phyloP scores from a whole-genome alignment of 2,329 filamentous ascomycete genomes.

The Madurella mycetomatis region DNA sequence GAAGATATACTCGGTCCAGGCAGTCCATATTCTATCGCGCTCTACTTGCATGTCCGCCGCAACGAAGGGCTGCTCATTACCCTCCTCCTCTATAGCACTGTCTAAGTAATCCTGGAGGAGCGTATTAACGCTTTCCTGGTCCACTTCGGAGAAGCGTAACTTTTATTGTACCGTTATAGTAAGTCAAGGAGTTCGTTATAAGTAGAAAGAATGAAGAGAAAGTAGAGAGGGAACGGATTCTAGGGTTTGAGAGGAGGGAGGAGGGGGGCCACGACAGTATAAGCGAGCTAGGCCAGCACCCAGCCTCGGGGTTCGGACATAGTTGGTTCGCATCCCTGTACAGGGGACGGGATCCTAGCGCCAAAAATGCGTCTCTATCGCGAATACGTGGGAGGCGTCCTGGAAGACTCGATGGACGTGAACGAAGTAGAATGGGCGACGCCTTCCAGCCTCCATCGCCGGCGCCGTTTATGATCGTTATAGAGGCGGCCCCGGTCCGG shows the following conservation, averaged over 20 bases:
- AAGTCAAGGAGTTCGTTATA: constrained; percentile 1
- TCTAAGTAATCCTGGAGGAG: constrained; percentile 7
- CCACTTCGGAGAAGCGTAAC: constrained; percentile 10
- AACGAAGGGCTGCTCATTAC: constrained; percentile 13
- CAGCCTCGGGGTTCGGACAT: too few species aligned
- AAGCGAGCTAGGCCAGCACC: background rate
- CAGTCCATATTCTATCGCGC: constrained; percentile 10
- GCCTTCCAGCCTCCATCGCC: constrained; percentile 4
- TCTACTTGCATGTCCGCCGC: constrained; percentile 6
- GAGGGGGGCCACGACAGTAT: background rate
- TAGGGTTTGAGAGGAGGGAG: background rate
- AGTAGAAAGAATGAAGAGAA: background rate
- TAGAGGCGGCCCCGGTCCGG: background rate
- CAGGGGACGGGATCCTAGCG: too few species aligned
- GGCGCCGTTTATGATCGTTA: constrained; percentile 3
- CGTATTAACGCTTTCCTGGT: constrained; percentile 9
- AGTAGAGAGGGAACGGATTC: background rate
- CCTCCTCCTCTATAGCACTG: constrained; percentile 7
- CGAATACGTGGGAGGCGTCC: too few species aligned
- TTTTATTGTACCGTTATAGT: constrained; percentile 4
- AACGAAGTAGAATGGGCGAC: constrained; percentile 2
- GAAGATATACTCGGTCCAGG: constrained; percentile 12
- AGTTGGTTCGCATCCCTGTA: too few species aligned
- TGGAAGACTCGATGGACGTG: background rate
- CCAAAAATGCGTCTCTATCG: too few species aligned